Evolutionary conservation across 345 rosid genomes (phyloP).

Genomic region (Populus nigra): DNA sequence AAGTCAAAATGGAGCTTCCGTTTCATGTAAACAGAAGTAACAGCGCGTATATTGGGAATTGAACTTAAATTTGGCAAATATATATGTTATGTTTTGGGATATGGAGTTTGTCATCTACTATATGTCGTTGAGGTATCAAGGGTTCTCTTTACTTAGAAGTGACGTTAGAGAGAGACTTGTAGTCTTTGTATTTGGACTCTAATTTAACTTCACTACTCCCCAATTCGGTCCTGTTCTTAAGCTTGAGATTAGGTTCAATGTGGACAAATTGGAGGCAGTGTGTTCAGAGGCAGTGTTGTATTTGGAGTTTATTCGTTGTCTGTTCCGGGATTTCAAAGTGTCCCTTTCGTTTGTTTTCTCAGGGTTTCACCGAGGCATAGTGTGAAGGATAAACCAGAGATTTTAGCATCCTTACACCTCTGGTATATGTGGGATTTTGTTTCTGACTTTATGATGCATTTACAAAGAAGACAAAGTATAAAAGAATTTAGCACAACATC

Average conservation of each 20-base stretch:
- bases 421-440: background rate
- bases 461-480: background rate
- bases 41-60: slow-evolving; percentile 24
- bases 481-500: background rate
- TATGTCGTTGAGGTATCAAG: slow-evolving; percentile 35
- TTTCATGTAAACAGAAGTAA: background rate
- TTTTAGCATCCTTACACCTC: background rate
- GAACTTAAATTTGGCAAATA: background rate
- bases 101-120: slow-evolving; percentile 29
- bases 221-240: slow-evolving; percentile 20
- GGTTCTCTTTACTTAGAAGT: slow-evolving; percentile 14
- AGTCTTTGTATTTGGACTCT: slow-evolving; percentile 18
- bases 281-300: background rate
- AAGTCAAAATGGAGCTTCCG: slow-evolving; percentile 23
- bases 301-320: slow-evolving; percentile 37
- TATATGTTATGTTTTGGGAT: background rate
- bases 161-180: slow-evolving; percentile 6
- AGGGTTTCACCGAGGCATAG: background rate
- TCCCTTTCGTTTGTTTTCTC: slow-evolving; percentile 19
- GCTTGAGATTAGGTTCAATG: slow-evolving; percentile 3
- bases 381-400: background rate
- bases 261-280: slow-evolving; percentile 17
- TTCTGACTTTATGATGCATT: background rate
- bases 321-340: slow-evolving; percentile 18
- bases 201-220: background rate